Conservation (phyloP, 2,329 filamentous ascomycete species). For the Hymenoscyphus repandus region DNA sequence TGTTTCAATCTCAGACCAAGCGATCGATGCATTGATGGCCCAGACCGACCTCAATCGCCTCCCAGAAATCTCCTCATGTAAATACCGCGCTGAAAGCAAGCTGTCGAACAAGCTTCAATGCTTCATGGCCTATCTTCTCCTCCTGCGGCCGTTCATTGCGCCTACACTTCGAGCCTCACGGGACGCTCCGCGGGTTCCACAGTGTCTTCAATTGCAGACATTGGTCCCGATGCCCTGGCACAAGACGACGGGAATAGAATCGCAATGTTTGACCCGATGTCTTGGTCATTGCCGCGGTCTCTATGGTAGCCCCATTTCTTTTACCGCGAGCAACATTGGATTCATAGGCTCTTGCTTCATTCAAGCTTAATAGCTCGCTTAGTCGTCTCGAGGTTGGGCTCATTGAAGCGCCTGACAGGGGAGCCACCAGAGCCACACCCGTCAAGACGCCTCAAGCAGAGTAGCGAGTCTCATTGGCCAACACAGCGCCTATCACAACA, state of each 20-base stretch:
- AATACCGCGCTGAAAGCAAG: not conserved
- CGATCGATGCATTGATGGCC: too few species aligned
- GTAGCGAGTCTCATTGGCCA: slow-evolving; percentile 26
- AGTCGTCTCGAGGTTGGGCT: not conserved
- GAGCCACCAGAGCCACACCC: not conserved
- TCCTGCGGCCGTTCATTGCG: slow-evolving; percentile 19
- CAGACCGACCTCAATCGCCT: too few species aligned
- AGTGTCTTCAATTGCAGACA: slow-evolving; percentile 2
- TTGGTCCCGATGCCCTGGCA: not conserved
- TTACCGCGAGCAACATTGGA: slow-evolving; percentile 17
- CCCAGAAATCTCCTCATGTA: too few species aligned
- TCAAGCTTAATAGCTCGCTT: slow-evolving; percentile 15
- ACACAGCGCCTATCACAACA: slow-evolving; percentile 28
- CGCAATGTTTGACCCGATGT: slow-evolving; percentile 14
- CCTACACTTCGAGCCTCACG: slow-evolving; percentile 13
- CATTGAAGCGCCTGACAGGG: slow-evolving; percentile 22
- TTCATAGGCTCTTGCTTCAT: slow-evolving; percentile 18
- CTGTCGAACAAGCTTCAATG: not conserved
- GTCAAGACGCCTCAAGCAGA: slow-evolving; percentile 7
- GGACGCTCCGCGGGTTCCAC: slow-evolving; percentile 12
- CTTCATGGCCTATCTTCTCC: not conserved
- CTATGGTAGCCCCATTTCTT: slow-evolving; percentile 14
- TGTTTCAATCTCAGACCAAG: not conserved
- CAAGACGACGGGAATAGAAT: slow-evolving; percentile 15
- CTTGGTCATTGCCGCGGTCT: slow-evolving; percentile 18